Evolutionary conservation across 345 rosid genomes (phyloP), one percentile per base, ranked within the genome.

Genomic region (Jatropha curcas): DNA sequence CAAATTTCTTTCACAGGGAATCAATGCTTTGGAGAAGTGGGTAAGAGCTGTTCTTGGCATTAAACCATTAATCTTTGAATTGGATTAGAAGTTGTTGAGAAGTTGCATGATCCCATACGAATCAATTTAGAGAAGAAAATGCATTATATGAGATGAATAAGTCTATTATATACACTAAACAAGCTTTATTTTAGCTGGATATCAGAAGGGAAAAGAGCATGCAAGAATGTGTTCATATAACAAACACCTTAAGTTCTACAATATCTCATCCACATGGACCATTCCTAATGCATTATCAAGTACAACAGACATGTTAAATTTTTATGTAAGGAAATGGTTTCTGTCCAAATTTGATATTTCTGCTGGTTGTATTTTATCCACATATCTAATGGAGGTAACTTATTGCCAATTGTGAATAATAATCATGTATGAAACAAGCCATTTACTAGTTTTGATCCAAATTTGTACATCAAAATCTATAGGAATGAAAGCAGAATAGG

Each of bases 401-500:
- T 22, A n/a, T 46, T 19, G 28, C 14, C 41, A 24, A 16, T 27
- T 69, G 24, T 35, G 37, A 24, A 34, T 14, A 52, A 25, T 24
- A 43, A 69, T 53, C 22, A 56, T 53, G 16, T 17, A 3, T 20
- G n/a, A 55, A 2, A 50, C 27, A 46, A 13, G 39, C 39, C 30
- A 67, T 46, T 39, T n/a, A 31, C 65, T 58, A 66, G 35, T 24
- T 48, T 55, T 27, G 22, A 33, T 50, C 58, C 33, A 72, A 57
- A 37, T 33, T 60, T 31, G 22, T 55, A 27, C 20, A 28, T 7
- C 35, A 27, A 63, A 20, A 66, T 37, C 65, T 16, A 31, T 30
- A 65, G 16, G 50, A 58, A 20, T 4, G 28, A 53, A 16, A 12
- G 64, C 22, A 14, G 58, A 30, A 61, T 28, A 45, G 59, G 60